Base-by-base conservation (phyloP, 1,284 basidiomycete species). In the Apiotrichum brassicae region DNA sequence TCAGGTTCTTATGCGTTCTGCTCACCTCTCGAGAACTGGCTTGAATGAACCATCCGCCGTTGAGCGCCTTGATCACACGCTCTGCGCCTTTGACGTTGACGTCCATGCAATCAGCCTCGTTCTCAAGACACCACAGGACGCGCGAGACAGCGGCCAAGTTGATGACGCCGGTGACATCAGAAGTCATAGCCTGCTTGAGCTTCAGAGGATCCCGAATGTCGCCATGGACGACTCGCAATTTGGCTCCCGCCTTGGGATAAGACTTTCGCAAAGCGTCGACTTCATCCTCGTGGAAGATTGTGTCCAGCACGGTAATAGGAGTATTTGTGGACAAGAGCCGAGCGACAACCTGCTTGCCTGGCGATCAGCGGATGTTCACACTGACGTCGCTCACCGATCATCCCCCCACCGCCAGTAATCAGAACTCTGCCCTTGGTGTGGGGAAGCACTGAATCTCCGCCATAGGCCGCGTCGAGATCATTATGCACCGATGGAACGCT, bases 101-200 rank as follows among this genome's bases (percentile, higher is more conserved):
- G 44, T 62, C 61, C 30, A 39, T 34, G 44, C 66, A 68, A 43
- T 65, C 63, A 16, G 38, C 34, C 33, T 60, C 56, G 53, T 66
- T 64, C 44, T 65, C 62, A 4, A 63, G 32, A 26, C 66, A 68
- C 58, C 58, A 62, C 13, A 51, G 45, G 2, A 66, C 59, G 9
- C 64, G 54, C 6, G 62, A 62, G 8, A 66, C 62, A 14, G 60
- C 66, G 2, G 63, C 66, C 24, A 68, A 60, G 44, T 68, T 55
- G 42, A 68, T 60, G 19, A 64, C 54, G 2, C 66, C 66, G 12
- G 38, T 43, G 25, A 64, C 59, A 50, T 65, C 63, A 35, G 61
- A 16, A 52, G 58, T 56, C 26, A 61, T 38, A 3, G 54, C 50
- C 12, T 43, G 14, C 9, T 41, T 23, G 8, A 63, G 46, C 24